Evolutionary conservation across 2,329 filamentous ascomycete genomes (phyloP).

Genomic region (Anthostomella pinea): DNA sequence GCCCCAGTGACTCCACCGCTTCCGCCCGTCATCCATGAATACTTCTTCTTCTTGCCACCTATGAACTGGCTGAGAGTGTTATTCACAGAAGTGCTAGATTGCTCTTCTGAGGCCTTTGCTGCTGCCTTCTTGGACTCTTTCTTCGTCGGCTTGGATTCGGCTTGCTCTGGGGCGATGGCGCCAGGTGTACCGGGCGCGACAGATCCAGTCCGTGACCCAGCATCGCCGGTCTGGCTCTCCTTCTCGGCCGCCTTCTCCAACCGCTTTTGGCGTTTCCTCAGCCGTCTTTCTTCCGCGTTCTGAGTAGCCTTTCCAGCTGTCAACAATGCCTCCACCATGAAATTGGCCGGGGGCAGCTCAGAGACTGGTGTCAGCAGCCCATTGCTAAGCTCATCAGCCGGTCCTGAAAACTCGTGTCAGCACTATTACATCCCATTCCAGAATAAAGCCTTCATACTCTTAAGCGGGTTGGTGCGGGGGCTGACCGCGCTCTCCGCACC

Average conservation of each 20-base stretch:
- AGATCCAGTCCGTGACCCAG: constrained; percentile 51
- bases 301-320: constrained; percentile 64
- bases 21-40: constrained; percentile 70
- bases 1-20: constrained; percentile 47
- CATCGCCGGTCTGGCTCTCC: constrained; percentile 45
- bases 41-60: constrained; percentile 63
- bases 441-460: constrained; percentile 49
- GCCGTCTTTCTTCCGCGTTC: constrained; percentile 68
- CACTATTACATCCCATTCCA: constrained; percentile 14
- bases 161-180: constrained; percentile 58
- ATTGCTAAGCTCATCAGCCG: constrained; percentile 37
- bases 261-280: constrained; percentile 65
- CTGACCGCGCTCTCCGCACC: constrained; percentile 45
- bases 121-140: constrained; percentile 81
- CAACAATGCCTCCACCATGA: constrained; percentile 53
- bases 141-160: constrained; percentile 68
- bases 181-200: constrained; percentile 60
- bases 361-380: constrained; percentile 45
- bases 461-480: constrained; percentile 53
- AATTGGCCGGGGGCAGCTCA: constrained; percentile 49
- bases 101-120: constrained; percentile 70
- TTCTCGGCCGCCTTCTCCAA: constrained; percentile 47
- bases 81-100: constrained; percentile 83
- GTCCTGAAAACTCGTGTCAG: constrained; percentile 39
- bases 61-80: constrained; percentile 73